These are phyloP conservation scores for Diplodia intermedia DNA, from an alignment of 2,329 filamentous ascomycete species.

Conservation along the genomic window DNA sequence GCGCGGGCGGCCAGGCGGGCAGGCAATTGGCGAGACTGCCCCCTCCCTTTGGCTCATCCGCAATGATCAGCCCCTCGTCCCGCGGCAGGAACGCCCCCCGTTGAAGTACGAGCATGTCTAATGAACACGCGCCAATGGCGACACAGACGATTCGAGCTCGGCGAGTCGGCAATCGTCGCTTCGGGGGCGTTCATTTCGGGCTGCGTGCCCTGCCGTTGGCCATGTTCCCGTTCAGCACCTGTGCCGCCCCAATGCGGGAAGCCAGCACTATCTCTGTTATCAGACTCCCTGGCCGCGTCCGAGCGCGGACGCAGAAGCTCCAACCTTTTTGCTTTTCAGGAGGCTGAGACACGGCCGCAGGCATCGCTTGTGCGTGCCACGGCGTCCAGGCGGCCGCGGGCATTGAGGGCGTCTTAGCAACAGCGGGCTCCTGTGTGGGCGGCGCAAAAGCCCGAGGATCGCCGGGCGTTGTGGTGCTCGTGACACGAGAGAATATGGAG, in stretches of 20 bases:
- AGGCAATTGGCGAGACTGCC: not conserved
- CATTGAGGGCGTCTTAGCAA: conserved; percentile 7
- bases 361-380: not conserved
- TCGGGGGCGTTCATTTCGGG: conserved; percentile 26
- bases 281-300: conserved; percentile 11
- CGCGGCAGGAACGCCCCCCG: conserved; percentile 22
- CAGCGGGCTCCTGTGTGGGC: conserved; percentile 5
- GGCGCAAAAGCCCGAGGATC: conserved; percentile 20
- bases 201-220: conserved; percentile 23
- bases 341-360: conserved; percentile 12
- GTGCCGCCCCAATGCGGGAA: conserved; percentile 7
- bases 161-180: conserved; percentile 27
- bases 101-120: conserved; percentile 23
- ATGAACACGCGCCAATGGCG: conserved; percentile 25
- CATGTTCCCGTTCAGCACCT: conserved; percentile 9
- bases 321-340: conserved; percentile 27
- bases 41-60: conserved; percentile 6
- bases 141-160: not conserved
- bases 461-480: conserved; percentile 18
- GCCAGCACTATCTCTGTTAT: conserved; percentile 20
- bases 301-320: conserved; percentile 16
- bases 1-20: not conserved
- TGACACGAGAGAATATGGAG: conserved; percentile 28
- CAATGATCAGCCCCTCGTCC: conserved; percentile 24
- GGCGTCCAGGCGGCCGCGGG: conserved; percentile 1